These are phyloP conservation scores for Cryptococcus sp. DNA, from an alignment of 1,284 basidiomycete genomes.

Conservation along the genomic window DNA sequence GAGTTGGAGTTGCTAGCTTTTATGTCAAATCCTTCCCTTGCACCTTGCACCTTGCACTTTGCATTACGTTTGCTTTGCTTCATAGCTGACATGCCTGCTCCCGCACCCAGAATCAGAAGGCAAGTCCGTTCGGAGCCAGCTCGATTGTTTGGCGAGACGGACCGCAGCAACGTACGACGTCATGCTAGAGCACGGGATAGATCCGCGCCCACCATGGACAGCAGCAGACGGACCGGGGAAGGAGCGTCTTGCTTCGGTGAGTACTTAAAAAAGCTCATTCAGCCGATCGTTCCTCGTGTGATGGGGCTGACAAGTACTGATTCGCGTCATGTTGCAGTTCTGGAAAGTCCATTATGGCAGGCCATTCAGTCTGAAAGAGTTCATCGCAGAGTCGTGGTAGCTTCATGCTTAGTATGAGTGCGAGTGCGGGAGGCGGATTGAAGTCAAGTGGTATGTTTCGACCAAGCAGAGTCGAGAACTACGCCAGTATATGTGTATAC, in stretches of 20 bases:
- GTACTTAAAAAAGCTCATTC: constrained; percentile 2
- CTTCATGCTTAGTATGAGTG: too few relatives aligned
- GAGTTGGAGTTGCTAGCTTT: constrained; percentile 19
- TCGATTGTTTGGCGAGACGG: constrained; percentile 35
- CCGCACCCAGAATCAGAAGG: constrained; percentile 25
- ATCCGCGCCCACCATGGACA: constrained; percentile 37
- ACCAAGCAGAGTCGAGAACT: too few relatives aligned
- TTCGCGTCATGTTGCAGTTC: constrained; percentile 9
- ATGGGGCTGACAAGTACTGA: not conserved
- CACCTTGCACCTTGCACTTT: too few relatives aligned
- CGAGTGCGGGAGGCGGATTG: too few relatives aligned
- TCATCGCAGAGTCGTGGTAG: constrained; percentile 17
- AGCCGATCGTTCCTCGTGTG: not conserved
- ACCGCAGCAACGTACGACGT: constrained; percentile 34
- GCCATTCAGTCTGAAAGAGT: constrained; percentile 23
- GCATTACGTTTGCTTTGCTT: too few relatives aligned
- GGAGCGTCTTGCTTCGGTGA: constrained; percentile 28
- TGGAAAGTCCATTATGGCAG: constrained; percentile 17
- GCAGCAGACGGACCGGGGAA: constrained; percentile 27
- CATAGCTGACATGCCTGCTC: too few relatives aligned
- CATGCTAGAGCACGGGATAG: constrained; percentile 31
- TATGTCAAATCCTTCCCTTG: too few relatives aligned
- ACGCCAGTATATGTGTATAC: too few relatives aligned
- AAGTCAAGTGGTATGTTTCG: too few relatives aligned
- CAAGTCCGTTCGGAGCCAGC: constrained; percentile 26